Evolutionary conservation across 257 asterid species (phyloP).

Genomic region (Rauvolfia tetraphylla): DNA sequence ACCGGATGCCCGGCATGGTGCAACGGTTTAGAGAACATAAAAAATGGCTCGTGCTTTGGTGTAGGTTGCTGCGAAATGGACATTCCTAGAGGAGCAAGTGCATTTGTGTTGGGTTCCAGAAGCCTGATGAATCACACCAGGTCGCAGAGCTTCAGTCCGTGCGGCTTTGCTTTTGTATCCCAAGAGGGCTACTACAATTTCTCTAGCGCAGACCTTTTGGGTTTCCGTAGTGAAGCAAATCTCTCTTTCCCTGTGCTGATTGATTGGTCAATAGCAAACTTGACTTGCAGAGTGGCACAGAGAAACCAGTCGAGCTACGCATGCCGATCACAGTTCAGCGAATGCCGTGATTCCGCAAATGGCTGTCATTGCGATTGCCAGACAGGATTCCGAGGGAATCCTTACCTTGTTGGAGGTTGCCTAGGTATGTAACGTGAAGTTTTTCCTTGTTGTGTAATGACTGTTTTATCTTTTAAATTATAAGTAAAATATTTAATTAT

Average conservation of each 20-base stretch:
- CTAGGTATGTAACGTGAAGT: no score
- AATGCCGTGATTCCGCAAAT: no score
- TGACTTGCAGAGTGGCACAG: constrained; percentile 21
- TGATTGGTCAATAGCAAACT: constrained; percentile 30
- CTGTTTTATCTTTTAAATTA: no score
- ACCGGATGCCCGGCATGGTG: constrained; percentile 2
- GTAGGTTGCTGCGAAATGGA: constrained; percentile 6
- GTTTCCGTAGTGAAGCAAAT: background rate
- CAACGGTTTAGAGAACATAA: background rate
- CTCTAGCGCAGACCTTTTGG: constrained; percentile 21
- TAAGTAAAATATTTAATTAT: no score
- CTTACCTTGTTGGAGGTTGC: constrained; percentile 39
- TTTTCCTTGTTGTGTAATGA: no score
- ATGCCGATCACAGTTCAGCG: constrained; percentile 32
- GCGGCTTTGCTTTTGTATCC: no score
- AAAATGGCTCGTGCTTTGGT: background rate
- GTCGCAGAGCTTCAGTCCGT: no score
- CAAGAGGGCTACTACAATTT: constrained; percentile 21
- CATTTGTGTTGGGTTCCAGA: no score
- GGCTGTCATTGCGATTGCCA: constrained; percentile 27
- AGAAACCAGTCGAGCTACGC: constrained; percentile 18
- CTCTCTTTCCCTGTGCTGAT: constrained; percentile 27
- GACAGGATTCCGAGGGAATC: constrained; percentile 35
- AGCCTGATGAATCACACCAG: no score
- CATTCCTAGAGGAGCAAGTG: no score